A percentile compares a stretch with the other conserved stretches of the same genome.
Conservation (phyloP, 306 rosid species). For the Prosopis cineraria region DNA sequence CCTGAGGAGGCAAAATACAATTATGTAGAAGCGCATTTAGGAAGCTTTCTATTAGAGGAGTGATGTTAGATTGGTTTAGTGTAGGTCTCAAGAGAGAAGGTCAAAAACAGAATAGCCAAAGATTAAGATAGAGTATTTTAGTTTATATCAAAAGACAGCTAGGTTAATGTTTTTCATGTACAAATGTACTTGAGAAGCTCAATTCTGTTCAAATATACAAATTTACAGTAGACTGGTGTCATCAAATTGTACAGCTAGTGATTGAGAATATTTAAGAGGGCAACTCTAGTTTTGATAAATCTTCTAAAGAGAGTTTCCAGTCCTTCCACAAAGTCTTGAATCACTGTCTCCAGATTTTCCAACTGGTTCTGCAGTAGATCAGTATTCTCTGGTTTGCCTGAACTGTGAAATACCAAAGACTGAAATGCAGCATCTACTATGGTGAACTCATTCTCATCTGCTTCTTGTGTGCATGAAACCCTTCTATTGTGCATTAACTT, state of each 20-base stretch:
- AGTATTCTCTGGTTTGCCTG: neutral
- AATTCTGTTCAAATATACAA: neutral
- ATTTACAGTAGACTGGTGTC: neutral
- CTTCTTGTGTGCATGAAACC: conserved; percentile 18
- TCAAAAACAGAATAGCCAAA: neutral
- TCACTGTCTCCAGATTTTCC: conserved; percentile 7
- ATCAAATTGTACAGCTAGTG: neutral
- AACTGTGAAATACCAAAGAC: neutral
- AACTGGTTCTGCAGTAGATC: conserved; percentile 1
- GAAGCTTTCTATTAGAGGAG: no score
- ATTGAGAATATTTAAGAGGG: conserved; percentile 14
- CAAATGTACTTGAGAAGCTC: neutral
- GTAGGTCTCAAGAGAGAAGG: neutral
- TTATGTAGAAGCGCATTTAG: no score
- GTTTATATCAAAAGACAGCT: conserved; percentile 1
- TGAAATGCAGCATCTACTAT: conserved; percentile 4
- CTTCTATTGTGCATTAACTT: conserved; percentile 16
- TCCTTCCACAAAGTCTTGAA: conserved; percentile 25
- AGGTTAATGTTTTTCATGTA: neutral
- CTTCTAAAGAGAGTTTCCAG: neutral
- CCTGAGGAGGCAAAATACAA: neutral
- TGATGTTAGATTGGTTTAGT: neutral
- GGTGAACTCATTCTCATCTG: conserved; percentile 5
- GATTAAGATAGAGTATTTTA: neutral
- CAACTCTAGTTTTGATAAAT: conserved; percentile 26